Base-by-base conservation (phyloP, 176 grass and related monocot species). In the Chrysopogon serrulatus region DNA sequence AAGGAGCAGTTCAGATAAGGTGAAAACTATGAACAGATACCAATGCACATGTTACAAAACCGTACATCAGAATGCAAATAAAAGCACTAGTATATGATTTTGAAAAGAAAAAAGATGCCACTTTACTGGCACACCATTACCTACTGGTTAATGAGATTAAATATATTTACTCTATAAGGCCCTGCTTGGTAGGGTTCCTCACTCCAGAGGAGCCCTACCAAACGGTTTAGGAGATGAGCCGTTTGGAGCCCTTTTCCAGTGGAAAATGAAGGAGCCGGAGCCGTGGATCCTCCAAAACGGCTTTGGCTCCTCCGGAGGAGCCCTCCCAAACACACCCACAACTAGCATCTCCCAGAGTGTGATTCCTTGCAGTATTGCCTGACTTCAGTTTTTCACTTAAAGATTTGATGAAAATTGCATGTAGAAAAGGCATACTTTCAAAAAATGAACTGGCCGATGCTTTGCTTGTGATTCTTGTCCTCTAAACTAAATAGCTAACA, bases 341-440 rank as follows among this genome's bases (percentile, higher is more conserved):
- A 61, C 56, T 61, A 61, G 26, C 59, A 61, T 61, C 24, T 21
- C 45, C 48, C 71, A 61, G 49, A 70, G n/a, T 70, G 51, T 41
- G 34, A 26, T 39, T 47, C 45, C 73, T 80, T 37, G 40, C 62
- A 76, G 17, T 26, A 75, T 70, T 14, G 16, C 5, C 32, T 26
- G 32, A 19, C 68, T 85, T 71, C 48, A 36, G n/a, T 77, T 85
- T 62, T 15, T 54, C 49, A 36, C 44, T 63, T 77, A 21, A 71
- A 82, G 65, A 5, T 82, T 27, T 43, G 49, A 71, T 71, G 33
- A 7, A 51, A 71, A 41, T 36, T 65, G 2, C 6, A 31, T 71
- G 77, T 26, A 82, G 15, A 42, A 42, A 70, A 70, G 2, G 2
- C 4, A 56, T n/a, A 49, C 41, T 63, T 69, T 49, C 5, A 48